phyloP scores from a whole-genome alignment of 805 yeast species.

The Spathaspora arborariae region DNA sequence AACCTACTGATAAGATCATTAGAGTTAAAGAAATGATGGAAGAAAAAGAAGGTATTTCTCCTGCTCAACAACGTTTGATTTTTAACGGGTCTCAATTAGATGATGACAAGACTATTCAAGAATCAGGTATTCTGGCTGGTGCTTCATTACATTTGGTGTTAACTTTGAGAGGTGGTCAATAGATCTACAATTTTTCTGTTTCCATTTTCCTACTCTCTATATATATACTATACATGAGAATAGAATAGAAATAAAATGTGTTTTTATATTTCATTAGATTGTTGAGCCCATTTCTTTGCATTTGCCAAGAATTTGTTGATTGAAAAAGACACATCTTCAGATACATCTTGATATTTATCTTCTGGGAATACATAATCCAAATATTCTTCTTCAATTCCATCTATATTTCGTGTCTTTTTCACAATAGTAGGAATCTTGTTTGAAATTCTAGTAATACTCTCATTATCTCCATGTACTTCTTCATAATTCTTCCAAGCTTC shows the following conservation, averaged over 20 bases:
- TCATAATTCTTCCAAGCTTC: constrained; percentile 70
- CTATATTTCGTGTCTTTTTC: constrained; percentile 41
- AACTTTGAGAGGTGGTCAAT: constrained; percentile 85
- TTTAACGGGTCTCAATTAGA: constrained; percentile 90
- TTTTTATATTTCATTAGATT: not conserved
- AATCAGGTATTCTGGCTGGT: constrained; percentile 79
- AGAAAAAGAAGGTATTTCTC: constrained; percentile 96
- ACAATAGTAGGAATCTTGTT: constrained; percentile 53
- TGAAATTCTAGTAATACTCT: constrained; percentile 30
- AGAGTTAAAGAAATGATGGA: constrained; percentile 88
- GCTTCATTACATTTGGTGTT: constrained; percentile 85
- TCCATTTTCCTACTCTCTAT: not conserved
- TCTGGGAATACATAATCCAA: constrained; percentile 67
- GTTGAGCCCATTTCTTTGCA: constrained; percentile 26
- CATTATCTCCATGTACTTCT: constrained; percentile 50
- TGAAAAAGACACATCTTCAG: constrained; percentile 11
- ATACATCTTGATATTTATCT: constrained; percentile 38
- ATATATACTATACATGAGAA: not conserved
- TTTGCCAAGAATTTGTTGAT: constrained; percentile 38
- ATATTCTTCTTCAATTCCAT: constrained; percentile 50
- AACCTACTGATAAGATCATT: constrained; percentile 61
- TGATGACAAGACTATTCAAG: constrained; percentile 71
- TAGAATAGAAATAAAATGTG: not conserved
- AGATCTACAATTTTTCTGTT: not conserved
- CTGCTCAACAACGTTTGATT: constrained; percentile 88